Percentiles rank a stretch among this genome's conserved stretches.
Evolutionary conservation across 805 yeast genomes (phyloP).

Genomic region (Starmera dryadoides): DNA sequence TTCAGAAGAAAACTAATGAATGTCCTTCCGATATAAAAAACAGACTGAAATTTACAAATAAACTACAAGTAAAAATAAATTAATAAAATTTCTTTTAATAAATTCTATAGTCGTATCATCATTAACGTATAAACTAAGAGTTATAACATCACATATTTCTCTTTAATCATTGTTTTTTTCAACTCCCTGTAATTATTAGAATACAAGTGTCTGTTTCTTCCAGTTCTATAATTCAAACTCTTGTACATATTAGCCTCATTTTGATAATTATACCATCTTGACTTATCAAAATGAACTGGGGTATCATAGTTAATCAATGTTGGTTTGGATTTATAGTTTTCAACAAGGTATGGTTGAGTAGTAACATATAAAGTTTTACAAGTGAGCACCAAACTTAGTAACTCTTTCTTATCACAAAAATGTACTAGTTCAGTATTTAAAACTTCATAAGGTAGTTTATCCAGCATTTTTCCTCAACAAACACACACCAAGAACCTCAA

Average conservation of each 20-base stretch:
- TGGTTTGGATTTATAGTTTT: not conserved
- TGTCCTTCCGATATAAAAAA: too few relatives aligned
- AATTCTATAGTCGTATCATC: too few relatives aligned
- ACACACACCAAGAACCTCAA: too few relatives aligned
- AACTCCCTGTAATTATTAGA: not conserved
- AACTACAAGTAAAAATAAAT: too few relatives aligned
- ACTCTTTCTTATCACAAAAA: not conserved
- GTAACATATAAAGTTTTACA: not conserved
- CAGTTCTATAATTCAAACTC: not conserved
- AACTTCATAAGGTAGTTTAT: not conserved
- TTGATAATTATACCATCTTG: not conserved
- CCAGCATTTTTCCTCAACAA: not conserved
- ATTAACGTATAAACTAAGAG: too few relatives aligned
- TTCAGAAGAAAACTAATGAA: too few relatives aligned
- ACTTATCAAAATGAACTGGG: not conserved
- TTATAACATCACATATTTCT: too few relatives aligned
- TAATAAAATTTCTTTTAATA: too few relatives aligned
- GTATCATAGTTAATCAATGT: not conserved
- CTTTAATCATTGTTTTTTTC: not conserved
- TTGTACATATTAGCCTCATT: not conserved
- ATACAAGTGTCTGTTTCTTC: not conserved
- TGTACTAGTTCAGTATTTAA: not conserved
- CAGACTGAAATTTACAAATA: too few relatives aligned
- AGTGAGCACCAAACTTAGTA: not conserved
- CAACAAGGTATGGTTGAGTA: not conserved